Conservation (phyloP, 2,329 filamentous ascomycete species). For the Paecilomyces sp. region DNA sequence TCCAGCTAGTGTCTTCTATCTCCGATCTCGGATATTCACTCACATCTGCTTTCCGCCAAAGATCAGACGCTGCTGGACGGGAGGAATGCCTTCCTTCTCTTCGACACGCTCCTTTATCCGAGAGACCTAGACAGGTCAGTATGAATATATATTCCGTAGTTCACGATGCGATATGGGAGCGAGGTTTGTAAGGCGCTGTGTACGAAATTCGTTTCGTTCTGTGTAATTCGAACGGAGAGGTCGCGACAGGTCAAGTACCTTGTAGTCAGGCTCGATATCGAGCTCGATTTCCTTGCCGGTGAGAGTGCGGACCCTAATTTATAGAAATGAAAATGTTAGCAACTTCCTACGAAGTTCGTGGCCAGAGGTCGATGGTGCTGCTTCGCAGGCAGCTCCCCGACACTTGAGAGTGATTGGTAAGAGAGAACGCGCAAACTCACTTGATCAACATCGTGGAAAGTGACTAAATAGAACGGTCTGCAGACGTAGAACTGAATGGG, state of each 20-base stretch:
- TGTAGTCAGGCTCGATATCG: constrained; percentile 91
- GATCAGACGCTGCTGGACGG: constrained; percentile 92
- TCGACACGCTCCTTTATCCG: constrained; percentile 99
- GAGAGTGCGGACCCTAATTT: constrained; percentile 82
- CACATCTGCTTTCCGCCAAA: constrained; percentile 98
- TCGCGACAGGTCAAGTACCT: constrained; percentile 46
- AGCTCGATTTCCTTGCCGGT: constrained; percentile 99
- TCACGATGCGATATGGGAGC: neutral
- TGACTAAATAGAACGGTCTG: neutral
- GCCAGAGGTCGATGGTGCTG: neutral
- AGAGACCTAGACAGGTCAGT: constrained; percentile 58
- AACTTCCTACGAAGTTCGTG: neutral
- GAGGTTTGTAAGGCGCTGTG: neutral
- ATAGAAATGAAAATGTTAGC: neutral
- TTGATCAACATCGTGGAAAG: constrained; percentile 44
- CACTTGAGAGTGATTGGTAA: neutral
- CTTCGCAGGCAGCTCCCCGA: neutral
- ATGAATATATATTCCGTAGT: neutral
- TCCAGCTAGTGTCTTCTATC: neutral
- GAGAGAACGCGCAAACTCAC: constrained; percentile 25
- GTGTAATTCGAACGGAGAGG: neutral
- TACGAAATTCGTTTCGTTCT: neutral
- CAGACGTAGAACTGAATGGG: neutral
- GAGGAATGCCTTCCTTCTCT: constrained; percentile 97
- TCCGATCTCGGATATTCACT: constrained; percentile 12